Evolutionary conservation across 352 stramenopile species (phyloP).

Genomic region (Pythium brachiatum): DNA sequence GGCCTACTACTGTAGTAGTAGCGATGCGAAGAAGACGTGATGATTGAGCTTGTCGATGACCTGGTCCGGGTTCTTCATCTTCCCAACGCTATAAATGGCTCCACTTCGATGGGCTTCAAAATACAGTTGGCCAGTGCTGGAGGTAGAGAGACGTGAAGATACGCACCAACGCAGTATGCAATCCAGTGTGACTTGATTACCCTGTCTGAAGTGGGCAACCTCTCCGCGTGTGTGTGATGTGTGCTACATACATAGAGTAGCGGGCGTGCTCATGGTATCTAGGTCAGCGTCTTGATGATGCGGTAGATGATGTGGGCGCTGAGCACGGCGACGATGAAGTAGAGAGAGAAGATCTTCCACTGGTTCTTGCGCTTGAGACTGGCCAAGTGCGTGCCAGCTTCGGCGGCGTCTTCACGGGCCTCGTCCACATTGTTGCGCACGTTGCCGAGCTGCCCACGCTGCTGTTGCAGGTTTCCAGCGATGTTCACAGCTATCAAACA

Average conservation of each 20-base stretch:
- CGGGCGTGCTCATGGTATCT: background rate
- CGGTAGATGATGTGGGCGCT: slow-evolving; percentile 69
- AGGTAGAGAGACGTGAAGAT: too few species aligned
- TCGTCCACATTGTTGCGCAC: slow-evolving; percentile 74
- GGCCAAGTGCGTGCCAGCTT: slow-evolving; percentile 62
- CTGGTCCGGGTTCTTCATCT: background rate
- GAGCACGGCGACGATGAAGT: slow-evolving; percentile 77
- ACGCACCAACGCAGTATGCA: background rate
- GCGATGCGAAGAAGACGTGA: background rate
- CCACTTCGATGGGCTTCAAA: background rate
- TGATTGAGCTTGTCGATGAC: background rate
- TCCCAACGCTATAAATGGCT: slow-evolving; percentile 8
- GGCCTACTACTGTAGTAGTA: background rate
- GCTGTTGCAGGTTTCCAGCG: slow-evolving; percentile 52
- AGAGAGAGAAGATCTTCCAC: slow-evolving; percentile 72
- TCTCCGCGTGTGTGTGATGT: background rate
- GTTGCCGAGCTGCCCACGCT: slow-evolving; percentile 75
- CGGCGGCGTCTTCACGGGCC: slow-evolving; percentile 65
- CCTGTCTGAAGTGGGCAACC: background rate
- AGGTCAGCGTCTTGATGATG: slow-evolving; percentile 55
- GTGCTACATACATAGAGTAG: background rate
- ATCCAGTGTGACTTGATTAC: background rate
- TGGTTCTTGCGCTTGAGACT: slow-evolving; percentile 84
- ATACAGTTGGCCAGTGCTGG: too few species aligned
- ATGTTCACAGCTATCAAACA: slow-evolving; percentile 53